Percentiles rank a stretch among this genome's conserved stretches.
Evolutionary conservation across 2,329 filamentous ascomycete genomes (phyloP).

Genomic region (Exophiala sideris): DNA sequence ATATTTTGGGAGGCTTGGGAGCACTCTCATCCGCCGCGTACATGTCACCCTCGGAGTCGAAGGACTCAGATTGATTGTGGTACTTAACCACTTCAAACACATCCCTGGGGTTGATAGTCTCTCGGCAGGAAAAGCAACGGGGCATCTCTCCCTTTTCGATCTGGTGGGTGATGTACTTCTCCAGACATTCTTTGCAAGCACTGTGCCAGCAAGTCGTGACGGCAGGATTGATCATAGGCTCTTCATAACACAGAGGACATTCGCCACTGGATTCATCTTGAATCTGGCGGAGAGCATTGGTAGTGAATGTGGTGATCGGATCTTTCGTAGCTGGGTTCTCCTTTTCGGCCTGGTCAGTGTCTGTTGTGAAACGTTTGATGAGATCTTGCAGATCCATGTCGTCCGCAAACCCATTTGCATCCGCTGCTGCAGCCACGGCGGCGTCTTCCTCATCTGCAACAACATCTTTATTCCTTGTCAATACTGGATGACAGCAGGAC

Average conservation of each 20-base stretch:
- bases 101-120: conserved; percentile 74
- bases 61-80: conserved; percentile 29
- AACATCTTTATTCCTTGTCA: conserved; percentile 80
- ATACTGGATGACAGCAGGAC: conserved; percentile 86
- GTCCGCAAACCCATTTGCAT: conserved; percentile 76
- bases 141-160: conserved; percentile 71
- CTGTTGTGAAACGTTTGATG: conserved; percentile 76
- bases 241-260: conserved; percentile 91
- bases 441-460: conserved; percentile 85
- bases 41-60: conserved; percentile 41
- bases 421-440: conserved; percentile 63
- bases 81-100: conserved; percentile 89
- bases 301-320: conserved; percentile 71
- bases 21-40: conserved; percentile 38
- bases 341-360: conserved; percentile 56
- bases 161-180: conserved; percentile 86
- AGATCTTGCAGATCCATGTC: conserved; percentile 93
- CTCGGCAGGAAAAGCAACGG: conserved; percentile 86
- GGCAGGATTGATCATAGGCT: conserved; percentile 90
- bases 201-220: conserved; percentile 98
- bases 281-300: conserved; percentile 85
- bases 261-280: conserved; percentile 83
- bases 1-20: conserved; percentile 48
- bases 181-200: conserved; percentile 88
- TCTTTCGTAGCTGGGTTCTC: conserved; percentile 50